A percentile compares a stretch with the other conserved stretches of the same genome.
Conservation (phyloP, 176 grass and related monocot species). For the Cymbopogon citratus region DNA sequence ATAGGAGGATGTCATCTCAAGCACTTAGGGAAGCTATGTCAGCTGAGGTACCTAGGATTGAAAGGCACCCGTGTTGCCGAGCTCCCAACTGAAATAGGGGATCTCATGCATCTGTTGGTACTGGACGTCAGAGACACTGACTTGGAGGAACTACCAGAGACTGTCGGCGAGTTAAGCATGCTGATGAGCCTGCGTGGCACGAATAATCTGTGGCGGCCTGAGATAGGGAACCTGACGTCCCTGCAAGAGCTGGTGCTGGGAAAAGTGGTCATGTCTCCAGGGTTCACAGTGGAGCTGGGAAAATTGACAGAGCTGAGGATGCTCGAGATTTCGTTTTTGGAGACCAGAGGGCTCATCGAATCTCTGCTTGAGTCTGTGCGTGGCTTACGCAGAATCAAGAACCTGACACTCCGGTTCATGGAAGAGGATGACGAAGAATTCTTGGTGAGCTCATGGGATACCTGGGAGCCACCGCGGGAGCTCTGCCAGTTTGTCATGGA, state of each 20-base stretch:
- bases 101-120: background rate
- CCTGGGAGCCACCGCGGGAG: background rate
- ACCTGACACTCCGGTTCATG: background rate
- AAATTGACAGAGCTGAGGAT: background rate
- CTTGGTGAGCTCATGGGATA: background rate
- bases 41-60: slow-evolving; percentile 9
- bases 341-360: background rate
- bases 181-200: background rate
- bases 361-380: background rate
- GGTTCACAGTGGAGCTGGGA: background rate
- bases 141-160: background rate
- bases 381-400: background rate
- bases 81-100: no score
- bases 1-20: background rate
- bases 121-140: background rate
- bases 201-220: background rate
- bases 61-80: background rate
- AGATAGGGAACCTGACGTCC: background rate
- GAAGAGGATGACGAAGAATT: background rate
- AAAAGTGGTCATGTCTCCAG: background rate
- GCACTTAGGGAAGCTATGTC: background rate
- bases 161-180: background rate
- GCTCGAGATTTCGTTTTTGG: background rate
- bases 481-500: background rate
- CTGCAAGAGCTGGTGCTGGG: background rate